These are phyloP conservation scores for Sphagnum magellanicum DNA, from an alignment of 228 moss, liverwort and hornwort species.

Conservation along the genomic window DNA sequence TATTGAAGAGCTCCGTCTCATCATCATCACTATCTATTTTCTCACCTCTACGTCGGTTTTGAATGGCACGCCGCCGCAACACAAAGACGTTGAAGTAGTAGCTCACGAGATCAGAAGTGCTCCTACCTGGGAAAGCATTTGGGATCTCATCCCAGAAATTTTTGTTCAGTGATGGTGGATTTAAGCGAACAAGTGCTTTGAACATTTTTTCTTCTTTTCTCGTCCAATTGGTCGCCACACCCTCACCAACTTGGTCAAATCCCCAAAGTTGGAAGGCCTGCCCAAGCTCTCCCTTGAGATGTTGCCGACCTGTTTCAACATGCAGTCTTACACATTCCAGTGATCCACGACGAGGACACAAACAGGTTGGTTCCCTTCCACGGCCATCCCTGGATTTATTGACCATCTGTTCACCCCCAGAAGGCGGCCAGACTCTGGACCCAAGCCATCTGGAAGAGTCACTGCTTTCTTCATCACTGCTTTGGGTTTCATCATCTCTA, in stretches of 20 bases:
- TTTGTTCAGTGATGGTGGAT: conserved; percentile 42
- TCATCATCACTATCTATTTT: conserved; percentile 91
- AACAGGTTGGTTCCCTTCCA: conserved; percentile 47
- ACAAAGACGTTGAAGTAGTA: conserved; percentile 90
- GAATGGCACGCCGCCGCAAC: conserved; percentile 64
- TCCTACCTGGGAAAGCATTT: conserved; percentile 49
- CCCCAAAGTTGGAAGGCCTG: conserved; percentile 66
- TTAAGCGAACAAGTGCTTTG: conserved; percentile 42
- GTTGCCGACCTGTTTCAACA: conserved; percentile 29
- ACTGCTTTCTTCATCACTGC: conserved; percentile 38
- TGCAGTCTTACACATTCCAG: conserved; percentile 65
- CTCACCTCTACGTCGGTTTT: conserved; percentile 48
- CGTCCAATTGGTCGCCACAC: conserved; percentile 53
- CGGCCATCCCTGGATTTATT: conserved; percentile 22
- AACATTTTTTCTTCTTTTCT: conserved; percentile 64
- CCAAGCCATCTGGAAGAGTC: conserved; percentile 42
- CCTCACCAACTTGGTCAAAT: conserved; percentile 77
- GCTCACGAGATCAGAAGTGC: conserved; percentile 59
- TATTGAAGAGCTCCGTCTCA: conserved; percentile 48
- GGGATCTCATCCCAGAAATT: conserved; percentile 84
- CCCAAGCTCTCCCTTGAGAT: conserved; percentile 50
- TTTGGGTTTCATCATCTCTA: conserved; percentile 29
- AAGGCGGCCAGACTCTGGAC: conserved; percentile 58
- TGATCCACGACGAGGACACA: conserved; percentile 52
- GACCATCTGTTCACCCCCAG: conserved; percentile 12